Percentiles rank a stretch among this genome's conserved stretches.
Conservation (phyloP, 2,329 filamentous ascomycete species). For the Exophiala sp. region DNA sequence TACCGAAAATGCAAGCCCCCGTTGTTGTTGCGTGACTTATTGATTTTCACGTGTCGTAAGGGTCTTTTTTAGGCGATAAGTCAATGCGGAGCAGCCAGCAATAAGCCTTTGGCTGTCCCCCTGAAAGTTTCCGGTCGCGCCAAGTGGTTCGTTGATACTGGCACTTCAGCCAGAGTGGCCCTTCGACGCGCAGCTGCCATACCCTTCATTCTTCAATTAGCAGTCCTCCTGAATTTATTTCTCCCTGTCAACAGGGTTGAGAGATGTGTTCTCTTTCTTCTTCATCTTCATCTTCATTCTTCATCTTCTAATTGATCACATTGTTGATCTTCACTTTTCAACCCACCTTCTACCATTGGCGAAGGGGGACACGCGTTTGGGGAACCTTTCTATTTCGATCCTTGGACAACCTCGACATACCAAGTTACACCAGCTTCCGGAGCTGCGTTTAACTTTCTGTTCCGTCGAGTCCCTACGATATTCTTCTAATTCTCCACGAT, state of each 20-base stretch:
- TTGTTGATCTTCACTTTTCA: neutral
- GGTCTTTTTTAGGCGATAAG: neutral
- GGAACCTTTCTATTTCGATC: neutral
- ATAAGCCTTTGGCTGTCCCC: neutral
- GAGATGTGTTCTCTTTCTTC: constrained; percentile 10
- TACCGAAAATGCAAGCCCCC: neutral
- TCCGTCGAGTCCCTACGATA: neutral
- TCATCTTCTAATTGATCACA: constrained; percentile 1
- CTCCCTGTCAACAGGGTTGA: constrained; percentile 11
- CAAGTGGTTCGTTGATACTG: neutral
- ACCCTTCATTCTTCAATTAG: neutral
- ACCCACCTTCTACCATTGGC: neutral
- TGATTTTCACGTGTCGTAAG: neutral
- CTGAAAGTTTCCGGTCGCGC: neutral
- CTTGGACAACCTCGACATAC: constrained; percentile 5
- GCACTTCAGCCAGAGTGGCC: neutral
- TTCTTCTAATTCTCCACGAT: neutral
- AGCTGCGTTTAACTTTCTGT: constrained; percentile 2
- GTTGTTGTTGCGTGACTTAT: neutral
- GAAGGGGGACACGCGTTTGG: neutral
- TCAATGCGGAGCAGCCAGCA: neutral
- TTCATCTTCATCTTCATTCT: constrained; percentile 5
- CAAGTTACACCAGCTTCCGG: constrained; percentile 10
- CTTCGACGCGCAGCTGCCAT: constrained; percentile 3
- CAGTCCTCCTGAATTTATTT: constrained; percentile 2